phyloP scores from a whole-genome alignment of 2,329 filamentous ascomycete genomes.

The Xylaria sp. region DNA sequence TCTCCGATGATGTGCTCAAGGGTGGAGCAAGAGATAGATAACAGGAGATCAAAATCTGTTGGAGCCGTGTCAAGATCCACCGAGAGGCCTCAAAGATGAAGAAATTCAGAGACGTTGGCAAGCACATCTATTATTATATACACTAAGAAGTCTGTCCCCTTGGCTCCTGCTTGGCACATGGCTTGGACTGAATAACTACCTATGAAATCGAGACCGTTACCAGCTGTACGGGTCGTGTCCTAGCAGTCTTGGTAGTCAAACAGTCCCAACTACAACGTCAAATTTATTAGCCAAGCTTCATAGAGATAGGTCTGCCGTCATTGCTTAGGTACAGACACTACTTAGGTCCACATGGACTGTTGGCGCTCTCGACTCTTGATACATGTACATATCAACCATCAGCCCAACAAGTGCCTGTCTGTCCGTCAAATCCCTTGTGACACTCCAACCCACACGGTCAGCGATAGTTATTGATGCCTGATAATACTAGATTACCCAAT shows the following conservation, averaged over 20 bases:
- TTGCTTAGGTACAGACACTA: not conserved
- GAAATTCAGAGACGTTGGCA: not conserved
- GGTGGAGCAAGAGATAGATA: constrained; percentile 11
- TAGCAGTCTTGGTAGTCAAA: not conserved
- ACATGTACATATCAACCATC: not conserved
- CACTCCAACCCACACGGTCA: constrained; percentile 1
- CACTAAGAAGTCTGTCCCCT: constrained; percentile 13
- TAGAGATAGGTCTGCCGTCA: no score
- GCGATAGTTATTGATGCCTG: not conserved
- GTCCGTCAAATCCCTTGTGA: not conserved
- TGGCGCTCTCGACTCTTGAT: not conserved
- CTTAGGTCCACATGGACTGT: constrained; percentile 27
- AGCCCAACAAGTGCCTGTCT: constrained; percentile 5
- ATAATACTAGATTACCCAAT: constrained; percentile 1
- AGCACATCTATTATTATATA: constrained; percentile 11
- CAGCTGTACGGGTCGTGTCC: constrained; percentile 29
- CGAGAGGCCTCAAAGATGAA: not conserved
- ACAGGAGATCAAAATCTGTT: not conserved
- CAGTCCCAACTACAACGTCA: constrained; percentile 5
- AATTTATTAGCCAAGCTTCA: constrained; percentile 11
- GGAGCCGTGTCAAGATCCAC: constrained; percentile 3
- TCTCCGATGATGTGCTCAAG: not conserved
- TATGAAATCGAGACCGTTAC: constrained; percentile 24
- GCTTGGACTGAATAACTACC: not conserved
- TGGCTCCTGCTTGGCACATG: constrained; percentile 32